These are phyloP conservation scores for Tetrapisispora pingtungensis DNA, from an alignment of 805 yeast species.

Conservation along the genomic window DNA sequence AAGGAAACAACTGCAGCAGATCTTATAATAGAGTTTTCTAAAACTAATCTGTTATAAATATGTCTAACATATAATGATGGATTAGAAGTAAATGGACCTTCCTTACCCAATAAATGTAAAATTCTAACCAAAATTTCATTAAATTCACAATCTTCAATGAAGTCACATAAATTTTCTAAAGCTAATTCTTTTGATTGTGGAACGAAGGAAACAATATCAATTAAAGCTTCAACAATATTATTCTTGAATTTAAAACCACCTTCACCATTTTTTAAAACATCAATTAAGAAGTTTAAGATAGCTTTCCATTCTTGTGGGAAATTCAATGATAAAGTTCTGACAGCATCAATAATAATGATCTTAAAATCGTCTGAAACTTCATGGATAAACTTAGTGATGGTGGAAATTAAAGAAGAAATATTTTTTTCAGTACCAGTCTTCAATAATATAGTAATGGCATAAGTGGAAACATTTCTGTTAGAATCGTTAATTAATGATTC, in stretches of 20 bases:
- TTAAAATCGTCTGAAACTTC: slow-evolving; percentile 95
- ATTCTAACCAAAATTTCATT: slow-evolving; percentile 90
- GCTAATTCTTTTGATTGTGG: slow-evolving; percentile 78
- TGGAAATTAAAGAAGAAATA: slow-evolving; percentile 81
- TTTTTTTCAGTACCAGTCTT: slow-evolving; percentile 88
- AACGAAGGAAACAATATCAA: slow-evolving; percentile 79
- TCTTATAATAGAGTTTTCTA: slow-evolving; percentile 90
- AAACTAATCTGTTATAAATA: slow-evolving; percentile 90
- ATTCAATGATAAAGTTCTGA: slow-evolving; percentile 81
- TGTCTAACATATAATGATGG: slow-evolving; percentile 92
- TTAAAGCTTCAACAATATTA: slow-evolving; percentile 82
- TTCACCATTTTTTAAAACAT: slow-evolving; percentile 70
- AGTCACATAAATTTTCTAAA: slow-evolving; percentile 84
- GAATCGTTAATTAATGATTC: slow-evolving; percentile 81
- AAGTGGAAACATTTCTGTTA: slow-evolving; percentile 87
- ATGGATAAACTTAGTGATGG: slow-evolving; percentile 78
- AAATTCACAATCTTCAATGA: slow-evolving; percentile 95
- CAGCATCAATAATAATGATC: slow-evolving; percentile 88
- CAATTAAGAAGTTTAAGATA: slow-evolving; percentile 73
- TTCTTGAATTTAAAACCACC: slow-evolving; percentile 83
- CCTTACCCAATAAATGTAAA: slow-evolving; percentile 82
- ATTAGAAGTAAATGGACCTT: slow-evolving; percentile 78
- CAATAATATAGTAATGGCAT: slow-evolving; percentile 90
- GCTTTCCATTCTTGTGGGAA: slow-evolving; percentile 85
- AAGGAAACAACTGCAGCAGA: slow-evolving; percentile 92